Conservation (phyloP, 2,329 filamentous ascomycete genomes). For the Beauveria sp. region DNA sequence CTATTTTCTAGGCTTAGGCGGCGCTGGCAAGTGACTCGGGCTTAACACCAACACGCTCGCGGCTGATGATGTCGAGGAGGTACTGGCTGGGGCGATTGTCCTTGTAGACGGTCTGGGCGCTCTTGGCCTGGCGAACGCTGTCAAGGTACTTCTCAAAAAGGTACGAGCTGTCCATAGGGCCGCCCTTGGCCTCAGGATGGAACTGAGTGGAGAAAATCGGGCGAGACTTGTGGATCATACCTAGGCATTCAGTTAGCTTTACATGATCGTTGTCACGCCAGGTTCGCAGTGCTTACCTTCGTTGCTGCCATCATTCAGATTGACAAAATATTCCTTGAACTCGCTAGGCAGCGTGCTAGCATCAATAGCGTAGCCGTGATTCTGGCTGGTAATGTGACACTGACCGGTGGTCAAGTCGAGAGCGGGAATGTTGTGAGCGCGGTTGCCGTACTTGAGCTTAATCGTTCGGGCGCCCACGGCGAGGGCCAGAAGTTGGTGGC, state of each 20-base stretch:
- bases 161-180: constrained; percentile 90
- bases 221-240: constrained; percentile 89
- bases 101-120: constrained; percentile 67
- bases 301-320: constrained; percentile 95
- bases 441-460: constrained; percentile 99
- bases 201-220: constrained; percentile 99
- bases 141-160: constrained; percentile 95
- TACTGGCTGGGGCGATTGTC: constrained; percentile 83
- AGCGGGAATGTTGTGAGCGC: constrained; percentile 95
- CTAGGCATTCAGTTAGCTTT: constrained; percentile 20
- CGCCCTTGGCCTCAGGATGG: constrained; percentile 96
- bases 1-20: not conserved
- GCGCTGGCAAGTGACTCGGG: constrained; percentile 27
- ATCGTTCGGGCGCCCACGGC: constrained; percentile 82
- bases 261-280: not conserved
- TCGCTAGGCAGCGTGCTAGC: constrained; percentile 71
- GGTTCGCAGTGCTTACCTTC: constrained; percentile 51
- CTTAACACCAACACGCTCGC: constrained; percentile 89
- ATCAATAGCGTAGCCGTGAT: constrained; percentile 96
- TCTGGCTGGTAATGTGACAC: constrained; percentile 98
- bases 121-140: constrained; percentile 84
- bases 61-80: constrained; percentile 82
- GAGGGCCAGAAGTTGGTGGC: constrained; percentile 90
- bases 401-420: constrained; percentile 90
- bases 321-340: constrained; percentile 98